Base-by-base conservation (phyloP, 1,284 basidiomycete genomes). In the Gomphus sp. region DNA sequence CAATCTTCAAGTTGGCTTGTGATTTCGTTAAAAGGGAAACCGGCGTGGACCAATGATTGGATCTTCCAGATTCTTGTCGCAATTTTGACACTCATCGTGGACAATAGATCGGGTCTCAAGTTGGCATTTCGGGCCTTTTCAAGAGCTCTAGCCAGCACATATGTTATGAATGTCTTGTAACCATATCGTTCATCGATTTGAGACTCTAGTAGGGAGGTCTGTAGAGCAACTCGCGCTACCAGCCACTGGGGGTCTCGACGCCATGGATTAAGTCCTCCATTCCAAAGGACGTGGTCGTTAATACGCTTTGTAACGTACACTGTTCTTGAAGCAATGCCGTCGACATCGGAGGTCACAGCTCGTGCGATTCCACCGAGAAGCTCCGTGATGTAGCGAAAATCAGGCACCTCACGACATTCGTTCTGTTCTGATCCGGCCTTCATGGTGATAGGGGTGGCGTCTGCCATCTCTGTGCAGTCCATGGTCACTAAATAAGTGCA, bases 111-210 rank as follows among this genome's bases (percentile, higher is more conserved):
- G 45, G 67, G 72, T 0, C 70, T 45, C 7, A 75, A 61, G 6
- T 62, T 51, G 0, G n/a, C n/a, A 6, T 52, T 58, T 3, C 66
- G 12, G 16, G 62, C 66, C 2, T 66, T 53, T 1, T 63, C 49
- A 4, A 75, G 66, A 6, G 79, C 60, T 8, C 61, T 50, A 3
- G 72, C 66, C 62, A 77, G 67, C 34, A 76, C 65, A 55, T 71
- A 77, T 1, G 72, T 55, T 64, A 80, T 74, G 64, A 81, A 81
- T 0, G 52, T 25, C 60, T 81, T 81, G 68, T 81, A 82, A 0
- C 64, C 63, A n/a, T 54, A 55, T n/a, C 52, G 56, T 6, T 62
- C 64, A n/a, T 56, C 63, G 33, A 49, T 50, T 16, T 58, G 36
- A 8, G 28, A n/a, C 3, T 50, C 53, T 52, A 16, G 43, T 8